phyloP scores from a whole-genome alignment of 73 alveolate genomes.

The Paramecium biaurelia region DNA sequence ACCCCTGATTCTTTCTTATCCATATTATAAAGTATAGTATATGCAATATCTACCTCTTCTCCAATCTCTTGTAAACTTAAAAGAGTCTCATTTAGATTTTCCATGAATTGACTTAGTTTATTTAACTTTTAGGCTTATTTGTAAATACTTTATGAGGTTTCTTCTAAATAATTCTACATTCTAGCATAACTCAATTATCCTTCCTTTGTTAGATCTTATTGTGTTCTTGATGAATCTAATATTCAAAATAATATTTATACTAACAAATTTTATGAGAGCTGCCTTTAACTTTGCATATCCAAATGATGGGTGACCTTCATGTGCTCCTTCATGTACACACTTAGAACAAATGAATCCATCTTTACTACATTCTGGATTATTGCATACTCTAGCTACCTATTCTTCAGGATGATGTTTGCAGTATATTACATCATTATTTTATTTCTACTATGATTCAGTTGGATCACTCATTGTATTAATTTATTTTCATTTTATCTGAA shows the following conservation, averaged over 20 bases:
- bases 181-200: slow-evolving; percentile 53
- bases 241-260: neutral
- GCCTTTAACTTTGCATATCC: neutral
- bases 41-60: slow-evolving; percentile 40
- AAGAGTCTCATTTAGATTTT: slow-evolving; percentile 24
- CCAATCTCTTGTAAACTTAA: slow-evolving; percentile 35
- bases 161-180: slow-evolving; percentile 43
- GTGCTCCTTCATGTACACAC: slow-evolving; percentile 39
- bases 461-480: slow-evolving; percentile 26
- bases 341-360: slow-evolving; percentile 10
- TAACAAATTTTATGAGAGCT: neutral
- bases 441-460: slow-evolving; percentile 9
- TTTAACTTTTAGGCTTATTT: too few relatives aligned
- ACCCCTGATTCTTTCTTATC: slow-evolving; percentile 17
- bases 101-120: slow-evolving; percentile 6
- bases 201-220: slow-evolving; percentile 32
- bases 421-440: neutral
- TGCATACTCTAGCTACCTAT: slow-evolving; percentile 13
- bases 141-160: slow-evolving; percentile 16
- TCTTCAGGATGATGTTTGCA: slow-evolving; percentile 47
- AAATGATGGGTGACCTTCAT: slow-evolving; percentile 26
- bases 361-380: slow-evolving; percentile 4
- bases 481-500: neutral
- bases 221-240: slow-evolving; percentile 27
- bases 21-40: neutral